These are phyloP conservation scores for Claviceps sp. DNA, from an alignment of 2,329 filamentous ascomycete species.

Conservation along the genomic window DNA sequence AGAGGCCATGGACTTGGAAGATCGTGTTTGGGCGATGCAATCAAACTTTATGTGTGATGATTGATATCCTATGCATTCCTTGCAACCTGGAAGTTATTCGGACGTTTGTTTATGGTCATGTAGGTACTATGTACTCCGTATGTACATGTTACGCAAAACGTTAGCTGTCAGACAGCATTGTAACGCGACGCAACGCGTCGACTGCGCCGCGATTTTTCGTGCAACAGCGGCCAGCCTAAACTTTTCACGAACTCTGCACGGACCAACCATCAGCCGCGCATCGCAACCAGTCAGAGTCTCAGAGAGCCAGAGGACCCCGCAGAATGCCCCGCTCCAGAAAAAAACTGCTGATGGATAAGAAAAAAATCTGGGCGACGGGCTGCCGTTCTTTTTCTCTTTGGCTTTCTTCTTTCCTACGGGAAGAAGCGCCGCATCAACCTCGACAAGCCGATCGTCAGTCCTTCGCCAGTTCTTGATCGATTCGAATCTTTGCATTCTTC, in stretches of 20 bases:
- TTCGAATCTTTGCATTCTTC: constrained; percentile 10
- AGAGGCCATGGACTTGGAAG: too few relatives aligned
- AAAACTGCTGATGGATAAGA: neutral
- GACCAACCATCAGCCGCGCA: neutral
- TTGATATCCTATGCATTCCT: too few relatives aligned
- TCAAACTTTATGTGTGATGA: too few relatives aligned
- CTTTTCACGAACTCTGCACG: neutral
- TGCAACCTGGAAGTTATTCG: too few relatives aligned
- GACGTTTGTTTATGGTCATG: too few relatives aligned
- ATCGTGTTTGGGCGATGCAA: too few relatives aligned
- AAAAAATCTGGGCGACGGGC: neutral
- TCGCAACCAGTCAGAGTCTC: neutral
- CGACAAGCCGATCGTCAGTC: constrained; percentile 18
- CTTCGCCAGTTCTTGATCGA: constrained; percentile 13
- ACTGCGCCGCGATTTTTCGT: too few relatives aligned
- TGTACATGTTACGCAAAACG: too few relatives aligned
- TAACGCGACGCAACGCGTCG: too few relatives aligned
- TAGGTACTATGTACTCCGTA: too few relatives aligned
- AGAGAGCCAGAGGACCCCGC: neutral
- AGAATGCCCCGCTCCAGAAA: neutral
- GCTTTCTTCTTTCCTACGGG: constrained; percentile 33
- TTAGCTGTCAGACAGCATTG: too few relatives aligned
- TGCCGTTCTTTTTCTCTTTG: neutral
- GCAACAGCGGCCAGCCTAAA: too few relatives aligned
- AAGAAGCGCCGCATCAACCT: constrained; percentile 35